Percentiles rank a stretch among this genome's conserved stretches.
Conservation (phyloP, 257 asterid species). For the Solanum ossicruentum region DNA sequence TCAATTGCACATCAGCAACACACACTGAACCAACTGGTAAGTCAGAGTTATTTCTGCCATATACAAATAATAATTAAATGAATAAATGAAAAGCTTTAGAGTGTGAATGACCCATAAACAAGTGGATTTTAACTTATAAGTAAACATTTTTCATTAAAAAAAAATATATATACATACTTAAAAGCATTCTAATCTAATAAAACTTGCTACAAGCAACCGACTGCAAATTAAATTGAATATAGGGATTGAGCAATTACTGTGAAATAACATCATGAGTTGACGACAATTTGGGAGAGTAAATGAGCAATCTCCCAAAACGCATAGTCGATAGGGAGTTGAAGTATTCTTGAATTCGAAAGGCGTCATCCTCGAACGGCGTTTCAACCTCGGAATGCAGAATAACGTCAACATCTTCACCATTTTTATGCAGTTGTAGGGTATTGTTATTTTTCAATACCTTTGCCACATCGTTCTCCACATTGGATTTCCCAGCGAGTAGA, state of each 20-base stretch:
- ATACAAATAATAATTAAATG: background rate
- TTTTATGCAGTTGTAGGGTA: constrained; percentile 41
- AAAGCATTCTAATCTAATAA: background rate
- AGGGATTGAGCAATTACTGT: constrained; percentile 19
- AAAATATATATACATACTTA: background rate
- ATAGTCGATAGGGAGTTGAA: constrained; percentile 38
- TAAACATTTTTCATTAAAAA: background rate
- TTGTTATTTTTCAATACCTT: constrained; percentile 27
- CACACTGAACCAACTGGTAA: constrained; percentile 82
- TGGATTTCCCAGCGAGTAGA: constrained; percentile 62
- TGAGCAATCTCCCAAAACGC: constrained; percentile 52
- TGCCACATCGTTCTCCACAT: constrained; percentile 44
- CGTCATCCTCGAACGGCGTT: constrained; percentile 5
- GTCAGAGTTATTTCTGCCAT: constrained; percentile 59
- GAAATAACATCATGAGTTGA: constrained; percentile 84
- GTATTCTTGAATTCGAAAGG: constrained; percentile 35
- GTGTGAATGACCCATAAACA: background rate
- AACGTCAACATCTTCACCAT: constrained; percentile 20
- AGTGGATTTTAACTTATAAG: background rate
- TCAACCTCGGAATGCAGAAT: constrained; percentile 35
- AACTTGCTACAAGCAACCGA: background rate
- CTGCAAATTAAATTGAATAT: background rate
- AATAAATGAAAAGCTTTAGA: background rate
- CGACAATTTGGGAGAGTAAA: constrained; percentile 59
- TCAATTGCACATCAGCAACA: constrained; percentile 74